Conservation (phyloP, 768 basidiomycete species). For the Boletus barrowsii region DNA sequence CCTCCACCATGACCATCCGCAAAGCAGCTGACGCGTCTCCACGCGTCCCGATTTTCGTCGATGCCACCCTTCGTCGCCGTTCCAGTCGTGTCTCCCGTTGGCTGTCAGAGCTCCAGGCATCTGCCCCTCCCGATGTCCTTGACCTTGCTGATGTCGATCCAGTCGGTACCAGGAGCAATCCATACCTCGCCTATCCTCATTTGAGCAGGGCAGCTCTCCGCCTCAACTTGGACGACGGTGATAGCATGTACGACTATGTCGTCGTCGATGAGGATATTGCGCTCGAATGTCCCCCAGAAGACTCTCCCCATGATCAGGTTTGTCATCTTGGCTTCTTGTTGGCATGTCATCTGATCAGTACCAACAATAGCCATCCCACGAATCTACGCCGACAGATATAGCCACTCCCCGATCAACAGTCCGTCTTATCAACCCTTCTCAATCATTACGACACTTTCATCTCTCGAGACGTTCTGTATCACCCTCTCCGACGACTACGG, state of each 20-base stretch:
- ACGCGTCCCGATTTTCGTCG: conserved; percentile 6
- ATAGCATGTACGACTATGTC: conserved; percentile 40
- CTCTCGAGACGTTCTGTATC: conserved; percentile 42
- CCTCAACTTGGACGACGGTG: conserved; percentile 31
- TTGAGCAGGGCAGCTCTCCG: conserved; percentile 28
- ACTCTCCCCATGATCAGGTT: conserved; percentile 18
- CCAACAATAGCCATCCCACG: conserved; percentile 23
- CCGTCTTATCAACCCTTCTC: conserved; percentile 35
- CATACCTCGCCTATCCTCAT: conserved; percentile 43
- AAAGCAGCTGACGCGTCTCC: conserved; percentile 24
- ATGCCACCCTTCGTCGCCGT: conserved; percentile 31
- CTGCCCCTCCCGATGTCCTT: conserved; percentile 15
- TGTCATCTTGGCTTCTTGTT: conserved; percentile 25
- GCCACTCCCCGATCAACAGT: conserved; percentile 32
- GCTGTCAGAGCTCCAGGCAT: conserved; percentile 40
- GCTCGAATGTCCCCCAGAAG: conserved; percentile 24
- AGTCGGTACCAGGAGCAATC: conserved; percentile 31
- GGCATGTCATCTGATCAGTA: conserved; percentile 15
- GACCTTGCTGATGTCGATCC: conserved; percentile 23
- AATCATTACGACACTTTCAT: conserved; percentile 41
- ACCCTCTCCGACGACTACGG: conserved; percentile 37
- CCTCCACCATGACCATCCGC: conserved; percentile 30
- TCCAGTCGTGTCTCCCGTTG: conserved; percentile 43
- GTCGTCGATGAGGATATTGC: conserved; percentile 36
- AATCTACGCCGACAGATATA: conserved; percentile 21